A percentile compares a stretch with the other conserved stretches of the same genome.
Conservation (phyloP, 306 rosid genomes). For the Ziziphus jujuba region DNA sequence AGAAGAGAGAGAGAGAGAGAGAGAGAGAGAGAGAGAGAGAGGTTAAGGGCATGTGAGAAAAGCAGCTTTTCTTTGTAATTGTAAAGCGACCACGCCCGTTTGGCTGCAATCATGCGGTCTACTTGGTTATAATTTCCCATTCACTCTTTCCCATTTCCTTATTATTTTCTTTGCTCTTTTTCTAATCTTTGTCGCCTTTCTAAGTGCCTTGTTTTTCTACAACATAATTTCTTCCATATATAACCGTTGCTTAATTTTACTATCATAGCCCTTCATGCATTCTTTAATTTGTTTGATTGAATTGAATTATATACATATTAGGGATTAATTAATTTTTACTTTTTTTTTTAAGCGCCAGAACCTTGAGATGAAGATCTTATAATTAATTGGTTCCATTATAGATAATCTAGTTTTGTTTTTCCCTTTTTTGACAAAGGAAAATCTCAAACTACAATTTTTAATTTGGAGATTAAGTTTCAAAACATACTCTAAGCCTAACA, state of each 20-base stretch:
- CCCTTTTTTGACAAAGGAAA: no score
- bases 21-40: conserved; percentile 29
- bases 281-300: no score
- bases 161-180: not conserved
- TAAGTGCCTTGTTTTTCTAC: conserved; percentile 39
- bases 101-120: conserved; percentile 95
- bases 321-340: not conserved
- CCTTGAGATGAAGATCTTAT: no score
- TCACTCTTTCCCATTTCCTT: conserved; percentile 32
- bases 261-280: conserved; percentile 13
- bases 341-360: not conserved
- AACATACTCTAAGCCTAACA: no score
- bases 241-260: not conserved
- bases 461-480: no score
- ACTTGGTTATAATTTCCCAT: conserved; percentile 54
- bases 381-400: no score
- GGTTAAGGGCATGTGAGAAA: conserved; percentile 85
- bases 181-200: conserved; percentile 30
- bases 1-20: conserved; percentile 21
- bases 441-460: no score
- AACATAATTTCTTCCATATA: not conserved
- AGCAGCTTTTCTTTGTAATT: conserved; percentile 60
- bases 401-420: no score
- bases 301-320: no score
- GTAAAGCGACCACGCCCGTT: conserved; percentile 94